Evolutionary conservation across 352 stramenopile genomes (phyloP).

Genomic region (Phytophthora foliorum): DNA sequence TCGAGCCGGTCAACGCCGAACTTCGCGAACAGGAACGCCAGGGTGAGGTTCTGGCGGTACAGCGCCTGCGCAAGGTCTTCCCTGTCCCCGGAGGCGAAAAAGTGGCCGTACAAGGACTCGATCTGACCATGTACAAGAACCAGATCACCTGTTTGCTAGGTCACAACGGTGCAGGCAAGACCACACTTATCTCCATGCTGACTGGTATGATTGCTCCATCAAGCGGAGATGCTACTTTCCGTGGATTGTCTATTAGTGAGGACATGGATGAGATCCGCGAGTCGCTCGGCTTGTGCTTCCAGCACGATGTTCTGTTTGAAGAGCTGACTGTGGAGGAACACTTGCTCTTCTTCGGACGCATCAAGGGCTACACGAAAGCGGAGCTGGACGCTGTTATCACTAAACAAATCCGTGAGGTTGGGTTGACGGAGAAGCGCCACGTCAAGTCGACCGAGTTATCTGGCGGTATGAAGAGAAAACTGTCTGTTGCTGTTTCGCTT

Average conservation of each 20-base stretch:
- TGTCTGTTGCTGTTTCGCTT: conserved; percentile 92
- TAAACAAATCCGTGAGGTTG: conserved; percentile 63
- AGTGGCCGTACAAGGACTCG: conserved; percentile 83
- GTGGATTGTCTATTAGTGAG: conserved; percentile 72
- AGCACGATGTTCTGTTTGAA: conserved; percentile 85
- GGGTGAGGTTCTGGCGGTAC: conserved; percentile 53
- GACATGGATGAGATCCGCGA: conserved; percentile 83
- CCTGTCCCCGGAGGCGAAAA: conserved; percentile 80
- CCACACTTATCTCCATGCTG: conserved; percentile 92
- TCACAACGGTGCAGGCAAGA: conserved; percentile 95
- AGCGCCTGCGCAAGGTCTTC: conserved; percentile 74
- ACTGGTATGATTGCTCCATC: conserved; percentile 82
- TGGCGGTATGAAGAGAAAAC: conserved; percentile 93
- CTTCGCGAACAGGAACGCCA: conserved; percentile 47
- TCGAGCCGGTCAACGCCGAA: conserved; percentile 51
- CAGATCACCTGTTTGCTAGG: conserved; percentile 94
- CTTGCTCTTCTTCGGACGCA: conserved; percentile 70
- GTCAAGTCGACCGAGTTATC: conserved; percentile 71
- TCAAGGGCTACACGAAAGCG: conserved; percentile 62
- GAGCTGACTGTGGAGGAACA: conserved; percentile 85
- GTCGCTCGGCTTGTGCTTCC: conserved; percentile 82
- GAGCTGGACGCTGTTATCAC: conserved; percentile 47
- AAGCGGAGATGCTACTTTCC: conserved; percentile 71
- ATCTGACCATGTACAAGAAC: conserved; percentile 91
- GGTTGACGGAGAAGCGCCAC: conserved; percentile 69